phyloP scores from a whole-genome alignment of 2,329 filamentous ascomycete species.

The Scytalidium lignicola region DNA sequence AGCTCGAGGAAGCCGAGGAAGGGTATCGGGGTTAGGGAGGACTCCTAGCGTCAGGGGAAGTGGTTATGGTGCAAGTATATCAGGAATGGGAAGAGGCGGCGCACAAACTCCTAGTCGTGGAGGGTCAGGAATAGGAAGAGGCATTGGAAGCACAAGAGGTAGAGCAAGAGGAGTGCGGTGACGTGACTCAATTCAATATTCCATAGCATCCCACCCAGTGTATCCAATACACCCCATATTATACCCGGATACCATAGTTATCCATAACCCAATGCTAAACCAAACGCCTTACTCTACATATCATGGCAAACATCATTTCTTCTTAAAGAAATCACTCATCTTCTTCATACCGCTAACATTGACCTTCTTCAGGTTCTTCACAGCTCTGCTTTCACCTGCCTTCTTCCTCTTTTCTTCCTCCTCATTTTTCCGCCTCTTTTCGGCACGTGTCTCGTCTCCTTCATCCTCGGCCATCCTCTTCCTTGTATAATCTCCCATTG shows the following conservation, averaged over 20 bases:
- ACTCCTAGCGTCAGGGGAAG: conserved; percentile 13
- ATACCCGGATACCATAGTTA: neutral
- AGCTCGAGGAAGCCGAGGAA: conserved; percentile 20
- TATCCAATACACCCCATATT: conserved; percentile 4
- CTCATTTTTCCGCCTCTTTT: conserved; percentile 81
- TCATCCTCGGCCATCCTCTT: conserved; percentile 68
- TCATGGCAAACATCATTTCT: conserved; percentile 34
- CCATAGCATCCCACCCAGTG: conserved; percentile 3
- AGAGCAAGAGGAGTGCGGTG: conserved; percentile 44
- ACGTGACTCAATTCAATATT: conserved; percentile 8
- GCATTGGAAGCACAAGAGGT: conserved; percentile 45
- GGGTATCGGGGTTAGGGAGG: conserved; percentile 20
- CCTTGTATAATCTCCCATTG: conserved; percentile 63
- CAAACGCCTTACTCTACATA: neutral
- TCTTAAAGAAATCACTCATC: conserved; percentile 89
- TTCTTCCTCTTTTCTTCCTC: conserved; percentile 87
- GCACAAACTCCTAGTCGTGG: conserved; percentile 28
- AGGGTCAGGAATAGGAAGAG: conserved; percentile 40
- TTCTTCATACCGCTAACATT: conserved; percentile 95
- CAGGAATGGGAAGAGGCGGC: conserved; percentile 19
- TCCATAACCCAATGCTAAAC: neutral
- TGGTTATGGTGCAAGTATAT: conserved; percentile 17
- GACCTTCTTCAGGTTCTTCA: conserved; percentile 81
- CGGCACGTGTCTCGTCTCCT: conserved; percentile 54
- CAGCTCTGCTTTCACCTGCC: conserved; percentile 64